Evolutionary conservation across 768 basidiomycete species (phyloP).

Genomic region (Termitomyces sp.): DNA sequence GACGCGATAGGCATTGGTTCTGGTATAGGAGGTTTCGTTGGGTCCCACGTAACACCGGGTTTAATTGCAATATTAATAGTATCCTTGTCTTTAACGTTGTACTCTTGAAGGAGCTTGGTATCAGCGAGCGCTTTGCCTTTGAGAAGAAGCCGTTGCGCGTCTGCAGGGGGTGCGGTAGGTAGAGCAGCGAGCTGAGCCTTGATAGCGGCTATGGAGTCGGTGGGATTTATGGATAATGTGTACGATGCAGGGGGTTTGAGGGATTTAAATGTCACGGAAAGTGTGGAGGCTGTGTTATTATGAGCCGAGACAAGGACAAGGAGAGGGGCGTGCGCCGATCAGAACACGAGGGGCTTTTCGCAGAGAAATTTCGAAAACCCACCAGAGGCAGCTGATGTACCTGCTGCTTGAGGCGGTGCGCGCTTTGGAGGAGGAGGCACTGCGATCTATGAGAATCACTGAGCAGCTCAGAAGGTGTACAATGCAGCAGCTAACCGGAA

Average conservation of each 20-base stretch:
- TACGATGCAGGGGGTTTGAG: slow-evolving; percentile 81
- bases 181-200: slow-evolving; percentile 72
- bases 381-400: slow-evolving; percentile 29
- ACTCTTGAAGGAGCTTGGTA: slow-evolving; percentile 86
- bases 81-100: slow-evolving; percentile 76
- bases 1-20: slow-evolving; percentile 17
- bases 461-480: slow-evolving; percentile 3
- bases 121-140: slow-evolving; percentile 95
- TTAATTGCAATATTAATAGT: slow-evolving; percentile 87
- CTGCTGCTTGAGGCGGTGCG: slow-evolving; percentile 27
- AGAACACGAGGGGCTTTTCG: not conserved
- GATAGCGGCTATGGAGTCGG: slow-evolving; percentile 80
- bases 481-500: slow-evolving; percentile 48
- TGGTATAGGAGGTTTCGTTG: slow-evolving; percentile 33
- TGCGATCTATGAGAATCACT: slow-evolving; percentile 6
- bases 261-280: slow-evolving; percentile 86
- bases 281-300: slow-evolving; percentile 30
- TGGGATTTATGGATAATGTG: slow-evolving; percentile 66
- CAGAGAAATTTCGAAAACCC: slow-evolving; percentile 5
- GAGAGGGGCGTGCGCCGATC: slow-evolving; percentile 4
- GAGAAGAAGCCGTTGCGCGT: slow-evolving; percentile 81
- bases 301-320: slow-evolving; percentile 3
- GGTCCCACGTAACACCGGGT: slow-evolving; percentile 66
- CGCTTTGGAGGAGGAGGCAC: slow-evolving; percentile 44
- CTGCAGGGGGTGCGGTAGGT: slow-evolving; percentile 69